Evolutionary conservation across 2,329 filamentous ascomycete species (phyloP).

Genomic region (Aureobasidium leucospermi): DNA sequence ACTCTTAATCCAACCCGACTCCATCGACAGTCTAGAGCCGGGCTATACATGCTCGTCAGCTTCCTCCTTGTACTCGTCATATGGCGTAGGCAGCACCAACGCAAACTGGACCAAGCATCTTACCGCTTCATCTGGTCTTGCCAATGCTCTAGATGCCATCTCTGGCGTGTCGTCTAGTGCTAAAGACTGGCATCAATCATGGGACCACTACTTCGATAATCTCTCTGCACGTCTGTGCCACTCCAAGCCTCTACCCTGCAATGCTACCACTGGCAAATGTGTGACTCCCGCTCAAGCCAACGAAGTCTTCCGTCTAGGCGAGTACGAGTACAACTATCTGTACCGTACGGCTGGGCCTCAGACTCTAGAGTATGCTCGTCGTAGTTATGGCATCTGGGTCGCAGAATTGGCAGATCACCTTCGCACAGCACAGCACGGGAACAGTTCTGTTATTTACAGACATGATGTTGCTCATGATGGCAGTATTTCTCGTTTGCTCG

Average conservation of each 20-base stretch:
- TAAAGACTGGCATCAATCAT: conserved; percentile 59
- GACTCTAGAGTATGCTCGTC: conserved; percentile 55
- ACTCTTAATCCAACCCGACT: conserved; percentile 43
- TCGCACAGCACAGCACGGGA: conserved; percentile 30
- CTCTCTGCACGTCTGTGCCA: conserved; percentile 74
- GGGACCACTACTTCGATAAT: conserved; percentile 83
- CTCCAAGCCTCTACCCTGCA: conserved; percentile 63
- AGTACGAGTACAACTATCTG: conserved; percentile 75
- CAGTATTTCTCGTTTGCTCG: conserved; percentile 58
- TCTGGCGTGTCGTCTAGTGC: conserved; percentile 55
- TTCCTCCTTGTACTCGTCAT: conserved; percentile 35
- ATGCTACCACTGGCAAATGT: conserved; percentile 48
- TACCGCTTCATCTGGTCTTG: conserved; percentile 48
- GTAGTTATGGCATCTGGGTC: conserved; percentile 64
- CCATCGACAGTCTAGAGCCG: conserved; percentile 67
- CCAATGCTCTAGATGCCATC: conserved; percentile 55
- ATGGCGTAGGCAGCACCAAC: conserved; percentile 39
- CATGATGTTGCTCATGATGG: conserved; percentile 82
- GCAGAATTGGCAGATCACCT: conserved; percentile 64
- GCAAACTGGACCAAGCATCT: conserved; percentile 59
- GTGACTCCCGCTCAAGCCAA: conserved; percentile 57
- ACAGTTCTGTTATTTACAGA: conserved; percentile 45
- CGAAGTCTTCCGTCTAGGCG: conserved; percentile 64
- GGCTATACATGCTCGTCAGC: conserved; percentile 58
- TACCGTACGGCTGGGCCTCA: conserved; percentile 57